Percentiles rank a stretch among this genome's conserved stretches.
Evolutionary conservation across 495 filamentous ascomycete species (phyloP).

Genomic region (Pyronema domesticum): DNA sequence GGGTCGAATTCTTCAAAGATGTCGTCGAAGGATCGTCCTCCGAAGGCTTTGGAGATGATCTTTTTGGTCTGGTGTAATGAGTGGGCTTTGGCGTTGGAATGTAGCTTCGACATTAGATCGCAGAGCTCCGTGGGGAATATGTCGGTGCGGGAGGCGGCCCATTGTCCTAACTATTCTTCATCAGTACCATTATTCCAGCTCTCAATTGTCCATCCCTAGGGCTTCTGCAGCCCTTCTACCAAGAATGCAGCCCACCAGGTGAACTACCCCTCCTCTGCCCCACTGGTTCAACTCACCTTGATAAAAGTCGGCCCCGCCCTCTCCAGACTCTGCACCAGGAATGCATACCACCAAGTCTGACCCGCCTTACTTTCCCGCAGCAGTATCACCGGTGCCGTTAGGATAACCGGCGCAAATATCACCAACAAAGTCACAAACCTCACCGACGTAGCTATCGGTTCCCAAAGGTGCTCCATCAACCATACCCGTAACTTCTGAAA

Average conservation of each 20-base stretch:
- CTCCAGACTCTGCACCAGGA: slow-evolving; percentile 81
- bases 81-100: slow-evolving; percentile 86
- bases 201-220: not conserved
- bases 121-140: slow-evolving; percentile 96
- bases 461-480: slow-evolving; percentile 28
- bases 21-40: slow-evolving; percentile 58
- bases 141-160: slow-evolving; percentile 91
- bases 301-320: slow-evolving; percentile 90
- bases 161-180: slow-evolving; percentile 68
- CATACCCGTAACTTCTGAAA: slow-evolving; percentile 5
- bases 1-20: slow-evolving; percentile 97
- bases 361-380: slow-evolving; percentile 42
- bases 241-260: not conserved
- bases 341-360: slow-evolving; percentile 83
- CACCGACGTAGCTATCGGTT: slow-evolving; percentile 74
- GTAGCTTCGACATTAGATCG: slow-evolving; percentile 79
- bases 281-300: slow-evolving; percentile 44
- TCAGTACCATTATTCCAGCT: slow-evolving; percentile 1
- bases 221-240: no score
- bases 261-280: not conserved
- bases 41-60: slow-evolving; percentile 65
- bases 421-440: slow-evolving; percentile 67
- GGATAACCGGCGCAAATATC: slow-evolving; percentile 82
- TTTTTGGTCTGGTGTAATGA: slow-evolving; percentile 62
- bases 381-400: slow-evolving; percentile 65